phyloP scores from a whole-genome alignment of 108 stramenopile species.

The Skeletonema marinoi region DNA sequence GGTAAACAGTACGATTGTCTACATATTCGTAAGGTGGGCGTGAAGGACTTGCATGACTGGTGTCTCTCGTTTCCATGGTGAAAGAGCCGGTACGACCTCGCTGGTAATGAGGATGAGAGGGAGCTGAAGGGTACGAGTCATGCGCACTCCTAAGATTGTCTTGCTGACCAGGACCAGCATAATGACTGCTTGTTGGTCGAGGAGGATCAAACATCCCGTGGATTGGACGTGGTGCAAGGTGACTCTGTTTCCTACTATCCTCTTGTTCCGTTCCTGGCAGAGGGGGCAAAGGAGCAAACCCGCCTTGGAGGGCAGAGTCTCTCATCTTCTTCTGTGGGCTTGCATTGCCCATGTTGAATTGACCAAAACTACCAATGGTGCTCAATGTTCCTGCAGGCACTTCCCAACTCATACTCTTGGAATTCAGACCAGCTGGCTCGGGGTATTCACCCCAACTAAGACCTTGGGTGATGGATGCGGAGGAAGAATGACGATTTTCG shows the following conservation, averaged over 20 bases:
- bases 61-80: background rate
- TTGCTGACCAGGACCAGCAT: background rate
- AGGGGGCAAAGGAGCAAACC: background rate
- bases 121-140: background rate
- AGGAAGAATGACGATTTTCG: background rate
- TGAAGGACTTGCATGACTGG: background rate
- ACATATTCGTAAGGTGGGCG: background rate
- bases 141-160: background rate
- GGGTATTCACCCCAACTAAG: conserved; percentile 4
- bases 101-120: background rate
- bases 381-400: conserved; percentile 26
- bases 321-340: background rate
- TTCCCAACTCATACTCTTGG: conserved; percentile 20
- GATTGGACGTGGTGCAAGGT: background rate
- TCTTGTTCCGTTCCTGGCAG: background rate
- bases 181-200: background rate
- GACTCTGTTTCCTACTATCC: background rate
- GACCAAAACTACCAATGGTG: background rate
- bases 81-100: background rate
- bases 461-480: conserved; percentile 8
- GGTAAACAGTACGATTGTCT: background rate
- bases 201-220: background rate
- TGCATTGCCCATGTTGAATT: background rate
- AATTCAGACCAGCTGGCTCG: background rate
- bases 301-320: background rate